Percentiles rank a stretch among this genome's conserved stretches.
These are phyloP conservation scores for Blastocystis sp. DNA, from an alignment of 352 stramenopile genomes.

Conservation along the genomic window DNA sequence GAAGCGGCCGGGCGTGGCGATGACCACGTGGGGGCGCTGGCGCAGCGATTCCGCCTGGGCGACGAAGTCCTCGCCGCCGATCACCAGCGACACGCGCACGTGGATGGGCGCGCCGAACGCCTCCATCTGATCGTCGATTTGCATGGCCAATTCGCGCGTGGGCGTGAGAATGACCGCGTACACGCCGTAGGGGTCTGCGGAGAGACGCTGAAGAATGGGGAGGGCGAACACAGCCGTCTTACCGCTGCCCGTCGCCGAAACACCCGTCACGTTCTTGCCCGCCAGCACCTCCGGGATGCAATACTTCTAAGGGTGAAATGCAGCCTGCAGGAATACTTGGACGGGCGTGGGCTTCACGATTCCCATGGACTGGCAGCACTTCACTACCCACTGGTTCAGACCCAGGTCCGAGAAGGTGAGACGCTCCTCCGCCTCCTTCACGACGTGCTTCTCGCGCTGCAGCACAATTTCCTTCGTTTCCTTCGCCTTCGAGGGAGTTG, in stretches of 20 bases:
- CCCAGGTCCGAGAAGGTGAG: conserved; percentile 80
- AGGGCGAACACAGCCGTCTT: conserved; percentile 97
- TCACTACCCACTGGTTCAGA: conserved; percentile 82
- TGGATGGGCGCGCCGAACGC: conserved; percentile 85
- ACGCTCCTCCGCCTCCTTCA: conserved; percentile 41
- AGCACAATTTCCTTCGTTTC: not conserved
- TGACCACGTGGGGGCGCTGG: conserved; percentile 89
- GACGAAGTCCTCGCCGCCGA: conserved; percentile 90
- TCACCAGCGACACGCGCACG: conserved; percentile 85
- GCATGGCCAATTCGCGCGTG: conserved; percentile 92
- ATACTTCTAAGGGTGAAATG: conserved; percentile 70
- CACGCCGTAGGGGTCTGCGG: conserved; percentile 78
- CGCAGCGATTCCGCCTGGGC: conserved; percentile 85
- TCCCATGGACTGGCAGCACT: conserved; percentile 80
- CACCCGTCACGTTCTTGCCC: conserved; percentile 85
- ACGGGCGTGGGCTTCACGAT: conserved; percentile 83
- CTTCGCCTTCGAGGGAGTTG: not conserved
- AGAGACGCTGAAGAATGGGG: conserved; percentile 89
- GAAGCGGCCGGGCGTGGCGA: conserved; percentile 87
- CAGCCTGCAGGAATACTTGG: conserved; percentile 73
- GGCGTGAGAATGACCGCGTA: conserved; percentile 92
- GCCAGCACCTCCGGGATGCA: conserved; percentile 85
- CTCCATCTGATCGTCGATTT: conserved; percentile 94
- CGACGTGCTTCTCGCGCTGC: not conserved
- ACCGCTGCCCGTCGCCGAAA: conserved; percentile 88